Base-by-base conservation (phyloP, 2,329 filamentous ascomycete genomes). In the Huntiella savannae region DNA sequence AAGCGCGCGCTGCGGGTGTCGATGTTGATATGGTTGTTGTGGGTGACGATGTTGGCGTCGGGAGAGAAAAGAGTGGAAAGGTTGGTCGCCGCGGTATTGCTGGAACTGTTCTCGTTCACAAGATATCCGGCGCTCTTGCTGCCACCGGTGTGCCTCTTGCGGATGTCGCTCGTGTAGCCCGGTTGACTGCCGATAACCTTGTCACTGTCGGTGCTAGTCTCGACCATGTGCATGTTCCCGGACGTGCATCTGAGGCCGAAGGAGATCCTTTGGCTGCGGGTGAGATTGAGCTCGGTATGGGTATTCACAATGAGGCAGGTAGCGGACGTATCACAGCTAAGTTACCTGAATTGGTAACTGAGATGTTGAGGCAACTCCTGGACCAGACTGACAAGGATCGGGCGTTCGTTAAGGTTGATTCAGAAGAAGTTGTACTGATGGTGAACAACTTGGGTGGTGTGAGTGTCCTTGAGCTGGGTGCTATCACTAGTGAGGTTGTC, bases 171-270 rank as follows among this genome's bases (percentile, higher is more conserved):
- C 67, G 70, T 52, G 73, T 87, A 8, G 86, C 85, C 5, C 70
- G 77, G 55, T 63, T 85, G 43, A 73, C 75, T 3, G 78, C 82
- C 2, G 68, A 74, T 13, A 93, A 93, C 57, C 63, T 88, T 5
- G 81, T 92, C 33, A 86, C 81, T 37, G 82, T 95, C 16, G 88
- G 87, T 12, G 82, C 83, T 3, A 88, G 82, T 45, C 64, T 95
- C 37, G 79, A 82, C 52, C 87, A 93, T 58, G 87, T 95, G n/a
- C 88, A 95, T 58, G 83, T 95, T 0, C 88, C 88, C 0, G 87
- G 88, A 3, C 72, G 86, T 50, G 71, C 66, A 1, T 52, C 50
- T 17, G 54, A 53, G 8, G 55, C 57, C 0, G 68, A 68, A 38
- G 72, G 75, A 17, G 75, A 77, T 22, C 59, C 54, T 37, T 61